phyloP scores from a whole-genome alignment of 2,329 filamentous ascomycete genomes.

The Chaetoscypha palmicola region DNA sequence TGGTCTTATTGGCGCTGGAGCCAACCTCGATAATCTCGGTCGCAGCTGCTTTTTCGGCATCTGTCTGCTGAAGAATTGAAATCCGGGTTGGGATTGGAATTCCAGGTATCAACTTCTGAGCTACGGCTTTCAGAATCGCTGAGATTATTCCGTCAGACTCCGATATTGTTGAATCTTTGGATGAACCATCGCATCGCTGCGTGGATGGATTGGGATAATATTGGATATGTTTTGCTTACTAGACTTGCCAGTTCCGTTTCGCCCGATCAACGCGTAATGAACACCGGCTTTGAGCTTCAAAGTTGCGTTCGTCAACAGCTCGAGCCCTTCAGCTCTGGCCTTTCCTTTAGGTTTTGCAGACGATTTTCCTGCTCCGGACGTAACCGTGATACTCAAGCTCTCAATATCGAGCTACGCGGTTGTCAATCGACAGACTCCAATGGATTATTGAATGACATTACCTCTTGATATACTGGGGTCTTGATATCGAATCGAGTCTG shows the following conservation, averaged over 20 bases:
- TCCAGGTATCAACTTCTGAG: conserved; percentile 71
- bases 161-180: too few species aligned
- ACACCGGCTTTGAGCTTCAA: conserved; percentile 65
- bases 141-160: too few species aligned
- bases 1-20: conserved; percentile 19
- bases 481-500: conserved; percentile 31
- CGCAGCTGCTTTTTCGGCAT: conserved; percentile 12
- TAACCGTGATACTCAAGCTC: conserved; percentile 45
- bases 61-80: conserved; percentile 63
- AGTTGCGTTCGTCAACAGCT: conserved; percentile 64
- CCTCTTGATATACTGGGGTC: conserved; percentile 29
- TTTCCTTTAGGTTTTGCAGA: conserved; percentile 36
- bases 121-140: conserved; percentile 69
- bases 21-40: conserved; percentile 30
- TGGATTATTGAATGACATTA: not conserved
- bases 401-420: conserved; percentile 56
- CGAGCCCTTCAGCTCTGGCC: conserved; percentile 43
- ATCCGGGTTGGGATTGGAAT: conserved; percentile 60
- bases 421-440: conserved; percentile 4
- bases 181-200: too few species aligned
- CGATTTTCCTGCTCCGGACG: conserved; percentile 1
- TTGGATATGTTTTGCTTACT: too few species aligned
- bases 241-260: conserved; percentile 79
- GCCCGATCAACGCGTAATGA: conserved; percentile 70
- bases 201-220: too few species aligned